Base-by-base conservation (phyloP, 148 eudicot species). In the Heliosperma pusillum region DNA sequence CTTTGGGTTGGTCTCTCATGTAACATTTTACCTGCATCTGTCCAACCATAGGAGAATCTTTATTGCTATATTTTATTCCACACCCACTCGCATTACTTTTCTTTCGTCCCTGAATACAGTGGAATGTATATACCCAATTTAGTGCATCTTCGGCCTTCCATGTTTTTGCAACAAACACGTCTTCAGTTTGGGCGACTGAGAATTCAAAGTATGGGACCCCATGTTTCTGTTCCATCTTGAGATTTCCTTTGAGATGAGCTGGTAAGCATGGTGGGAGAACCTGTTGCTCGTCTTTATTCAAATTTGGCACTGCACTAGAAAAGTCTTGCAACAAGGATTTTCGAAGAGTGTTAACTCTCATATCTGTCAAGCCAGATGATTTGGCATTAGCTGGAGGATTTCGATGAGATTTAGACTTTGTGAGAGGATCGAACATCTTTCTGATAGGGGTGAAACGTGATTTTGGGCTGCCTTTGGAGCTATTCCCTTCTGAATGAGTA, bases 11-110 rank as follows among this genome's bases (percentile, higher is more conserved):
- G 15, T 13, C 55, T 50, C 87, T 85, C 70, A 86, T 72, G 75
- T 81, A 82, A 80, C 97, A 90, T 17, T 95, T 86, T 66, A 91
- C 97, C 74, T 82, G 88, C 97, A 94, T 91, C 79, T 94, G 98
- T 40, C 93, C 97, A 70, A 91, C 85, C 82, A 88, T 75, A 29
- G 90, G 77, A 25, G 89, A 85, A 74, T 82, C 90, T 80, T 82
- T 89, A 69, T 82, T 88, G 77, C 78, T 78, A 75, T 84, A 86
- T 80, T 80, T 89, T 57, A 76, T 59, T 67, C 91, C 96, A 83
- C 84, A 62, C 57, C 84, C 86, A 75, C 82, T 83, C 25, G 89
- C 89, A 75, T 80, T 90, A 76, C 95, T 87, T 82, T 77, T 91
- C 82, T 91, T 89, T 73, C 73, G 85, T 56, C 84, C 82, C n/a